Percentiles rank a stretch among this genome's conserved stretches.
Evolutionary conservation across 495 filamentous ascomycete genomes (phyloP).

Genomic region (Penicillium maclennaniae): DNA sequence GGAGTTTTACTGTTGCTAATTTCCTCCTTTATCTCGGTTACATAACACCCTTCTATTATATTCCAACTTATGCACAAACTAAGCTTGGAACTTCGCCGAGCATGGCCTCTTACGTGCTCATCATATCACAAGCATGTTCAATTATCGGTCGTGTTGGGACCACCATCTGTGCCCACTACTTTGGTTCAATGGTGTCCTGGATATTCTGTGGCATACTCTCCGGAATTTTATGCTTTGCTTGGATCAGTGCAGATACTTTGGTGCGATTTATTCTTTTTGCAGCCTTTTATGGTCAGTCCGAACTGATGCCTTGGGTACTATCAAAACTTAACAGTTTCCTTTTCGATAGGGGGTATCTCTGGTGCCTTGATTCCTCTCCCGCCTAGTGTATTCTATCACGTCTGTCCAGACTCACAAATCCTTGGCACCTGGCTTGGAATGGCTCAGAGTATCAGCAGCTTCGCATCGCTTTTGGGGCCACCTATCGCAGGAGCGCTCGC

Average conservation of each 20-base stretch:
- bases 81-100: slow-evolving; percentile 37
- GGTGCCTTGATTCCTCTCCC: slow-evolving; percentile 63
- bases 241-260: slow-evolving; percentile 54
- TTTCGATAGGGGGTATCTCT: slow-evolving; percentile 49
- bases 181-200: slow-evolving; percentile 25
- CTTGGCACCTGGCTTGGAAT: slow-evolving; percentile 67
- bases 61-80: slow-evolving; percentile 50
- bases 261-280: slow-evolving; percentile 58
- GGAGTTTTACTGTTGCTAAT: slow-evolving; percentile 25
- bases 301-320: neutral
- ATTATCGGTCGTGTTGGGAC: slow-evolving; percentile 25
- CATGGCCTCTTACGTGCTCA: slow-evolving; percentile 45
- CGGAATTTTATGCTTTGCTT: slow-evolving; percentile 29
- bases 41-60: slow-evolving; percentile 62
- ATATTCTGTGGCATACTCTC: slow-evolving; percentile 21
- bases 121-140: slow-evolving; percentile 32
- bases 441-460: slow-evolving; percentile 64
- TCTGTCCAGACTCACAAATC: slow-evolving; percentile 56
- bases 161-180: slow-evolving; percentile 20
- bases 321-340: neutral
- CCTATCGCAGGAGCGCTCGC: slow-evolving; percentile 60
- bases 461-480: slow-evolving; percentile 63
- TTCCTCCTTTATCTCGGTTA: slow-evolving; percentile 56
- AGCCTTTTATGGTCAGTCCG: slow-evolving; percentile 47
- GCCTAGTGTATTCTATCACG: slow-evolving; percentile 58